These are phyloP conservation scores for Monosporozyma aerobia DNA, from an alignment of 805 yeast species.

Conservation along the genomic window DNA sequence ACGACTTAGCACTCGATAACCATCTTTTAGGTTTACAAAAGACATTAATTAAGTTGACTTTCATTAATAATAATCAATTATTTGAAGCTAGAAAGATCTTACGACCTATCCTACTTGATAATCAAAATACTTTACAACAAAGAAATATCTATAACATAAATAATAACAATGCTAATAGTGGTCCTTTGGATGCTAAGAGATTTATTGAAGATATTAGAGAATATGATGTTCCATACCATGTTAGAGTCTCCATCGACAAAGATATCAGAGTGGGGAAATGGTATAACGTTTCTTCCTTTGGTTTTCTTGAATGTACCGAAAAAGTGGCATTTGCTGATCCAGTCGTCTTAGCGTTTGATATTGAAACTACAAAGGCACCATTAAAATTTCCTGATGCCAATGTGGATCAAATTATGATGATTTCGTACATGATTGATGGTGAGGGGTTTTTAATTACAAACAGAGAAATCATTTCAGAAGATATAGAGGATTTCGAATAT, in stretches of 20 bases:
- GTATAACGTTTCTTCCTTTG: constrained; percentile 70
- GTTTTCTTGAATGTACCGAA: constrained; percentile 46
- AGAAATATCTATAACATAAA: constrained; percentile 47
- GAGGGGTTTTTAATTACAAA: constrained; percentile 91
- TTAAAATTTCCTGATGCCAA: constrained; percentile 89
- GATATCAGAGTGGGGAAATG: constrained; percentile 89
- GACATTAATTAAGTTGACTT: constrained; percentile 55
- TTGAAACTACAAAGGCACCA: constrained; percentile 95
- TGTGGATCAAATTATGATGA: constrained; percentile 95
- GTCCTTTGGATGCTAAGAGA: constrained; percentile 43
- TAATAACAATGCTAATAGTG: constrained; percentile 27
- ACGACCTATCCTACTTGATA: constrained; percentile 61
- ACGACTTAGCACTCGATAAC: constrained; percentile 74
- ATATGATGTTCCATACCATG: constrained; percentile 94
- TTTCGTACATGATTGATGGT: constrained; percentile 98
- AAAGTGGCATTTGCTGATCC: constrained; percentile 95
- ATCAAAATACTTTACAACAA: constrained; percentile 50
- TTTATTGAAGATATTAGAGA: constrained; percentile 74
- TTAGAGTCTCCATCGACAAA: constrained; percentile 87
- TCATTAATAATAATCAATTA: constrained; percentile 67
- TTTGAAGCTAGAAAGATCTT: constrained; percentile 62
- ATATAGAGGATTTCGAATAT: constrained; percentile 93
- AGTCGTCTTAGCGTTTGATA: constrained; percentile 91
- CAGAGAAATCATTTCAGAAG: constrained; percentile 87
- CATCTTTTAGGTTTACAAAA: constrained; percentile 73